These are phyloP conservation scores for Cordyceps fumosorosea DNA, from an alignment of 2,329 filamentous ascomycete species.

Conservation along the genomic window DNA sequence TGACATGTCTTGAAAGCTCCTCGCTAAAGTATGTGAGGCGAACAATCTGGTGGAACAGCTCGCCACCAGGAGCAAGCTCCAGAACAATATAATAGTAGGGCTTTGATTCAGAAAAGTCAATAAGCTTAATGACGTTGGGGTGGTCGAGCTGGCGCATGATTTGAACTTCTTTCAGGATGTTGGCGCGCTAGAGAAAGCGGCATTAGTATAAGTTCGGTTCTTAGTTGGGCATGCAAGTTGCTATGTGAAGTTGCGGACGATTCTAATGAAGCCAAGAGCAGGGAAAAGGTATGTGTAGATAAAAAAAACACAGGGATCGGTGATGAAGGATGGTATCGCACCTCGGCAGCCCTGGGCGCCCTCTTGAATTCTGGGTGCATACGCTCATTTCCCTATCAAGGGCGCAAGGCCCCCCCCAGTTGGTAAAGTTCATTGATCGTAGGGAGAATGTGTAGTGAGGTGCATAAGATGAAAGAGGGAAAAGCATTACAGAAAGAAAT, in stretches of 20 bases:
- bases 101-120: constrained; percentile 87
- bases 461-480: background rate
- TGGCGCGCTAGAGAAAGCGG: constrained; percentile 64
- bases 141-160: constrained; percentile 98
- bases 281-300: background rate
- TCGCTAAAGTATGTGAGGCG: constrained; percentile 98
- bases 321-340: constrained; percentile 55
- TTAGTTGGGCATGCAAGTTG: background rate
- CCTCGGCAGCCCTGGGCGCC: constrained; percentile 93
- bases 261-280: background rate
- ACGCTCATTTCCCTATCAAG: constrained; percentile 74
- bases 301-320: constrained; percentile 20
- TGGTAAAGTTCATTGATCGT: constrained; percentile 40
- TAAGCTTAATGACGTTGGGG: constrained; percentile 87
- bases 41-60: constrained; percentile 97
- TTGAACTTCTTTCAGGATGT: constrained; percentile 96
- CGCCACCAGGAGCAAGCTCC: constrained; percentile 88
- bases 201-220: constrained; percentile 21
- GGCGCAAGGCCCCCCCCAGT: constrained; percentile 37
- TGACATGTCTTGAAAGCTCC: constrained; percentile 88
- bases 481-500: background rate
- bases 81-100: constrained; percentile 98
- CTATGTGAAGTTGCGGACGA: background rate
- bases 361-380: constrained; percentile 96
- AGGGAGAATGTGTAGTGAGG: constrained; percentile 11